These are phyloP conservation scores for Pyrenopolyporus hunteri DNA, from an alignment of 495 filamentous ascomycete species.

Conservation along the genomic window DNA sequence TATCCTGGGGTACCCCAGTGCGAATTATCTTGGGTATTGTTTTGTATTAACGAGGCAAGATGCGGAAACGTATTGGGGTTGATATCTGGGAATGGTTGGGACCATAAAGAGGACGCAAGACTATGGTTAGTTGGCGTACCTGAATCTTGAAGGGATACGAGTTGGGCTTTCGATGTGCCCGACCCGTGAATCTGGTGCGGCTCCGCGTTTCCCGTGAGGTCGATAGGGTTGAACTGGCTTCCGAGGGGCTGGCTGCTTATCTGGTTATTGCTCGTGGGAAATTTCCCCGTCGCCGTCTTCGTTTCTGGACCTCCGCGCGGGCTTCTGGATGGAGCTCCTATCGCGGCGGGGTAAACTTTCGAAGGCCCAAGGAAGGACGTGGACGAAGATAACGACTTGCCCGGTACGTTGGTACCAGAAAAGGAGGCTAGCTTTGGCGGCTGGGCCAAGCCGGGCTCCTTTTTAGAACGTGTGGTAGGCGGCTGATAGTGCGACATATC, in stretches of 20 bases:
- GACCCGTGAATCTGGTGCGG: neutral
- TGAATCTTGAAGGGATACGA: neutral
- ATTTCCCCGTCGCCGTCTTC: neutral
- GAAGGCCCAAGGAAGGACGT: too few species aligned
- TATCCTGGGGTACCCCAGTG: neutral
- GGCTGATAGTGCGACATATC: neutral
- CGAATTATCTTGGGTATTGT: neutral
- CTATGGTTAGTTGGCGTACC: neutral
- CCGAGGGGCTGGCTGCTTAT: neutral
- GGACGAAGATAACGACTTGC: too few species aligned
- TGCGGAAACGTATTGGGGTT: neutral
- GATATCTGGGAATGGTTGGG: neutral
- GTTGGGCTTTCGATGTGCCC: neutral
- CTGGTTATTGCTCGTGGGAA: neutral
- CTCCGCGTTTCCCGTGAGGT: neutral
- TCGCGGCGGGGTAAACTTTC: too few species aligned
- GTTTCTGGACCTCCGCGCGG: neutral
- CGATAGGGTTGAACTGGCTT: conserved; percentile 1
- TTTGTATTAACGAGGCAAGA: neutral
- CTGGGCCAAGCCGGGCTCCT: neutral
- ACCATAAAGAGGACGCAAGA: neutral
- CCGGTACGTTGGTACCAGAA: neutral
- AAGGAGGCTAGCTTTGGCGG: neutral
- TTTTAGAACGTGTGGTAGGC: neutral
- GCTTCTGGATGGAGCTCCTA: too few species aligned